Evolutionary conservation across 2,329 filamentous ascomycete species (phyloP).

Genomic region (Stemphylium vesicarium): DNA sequence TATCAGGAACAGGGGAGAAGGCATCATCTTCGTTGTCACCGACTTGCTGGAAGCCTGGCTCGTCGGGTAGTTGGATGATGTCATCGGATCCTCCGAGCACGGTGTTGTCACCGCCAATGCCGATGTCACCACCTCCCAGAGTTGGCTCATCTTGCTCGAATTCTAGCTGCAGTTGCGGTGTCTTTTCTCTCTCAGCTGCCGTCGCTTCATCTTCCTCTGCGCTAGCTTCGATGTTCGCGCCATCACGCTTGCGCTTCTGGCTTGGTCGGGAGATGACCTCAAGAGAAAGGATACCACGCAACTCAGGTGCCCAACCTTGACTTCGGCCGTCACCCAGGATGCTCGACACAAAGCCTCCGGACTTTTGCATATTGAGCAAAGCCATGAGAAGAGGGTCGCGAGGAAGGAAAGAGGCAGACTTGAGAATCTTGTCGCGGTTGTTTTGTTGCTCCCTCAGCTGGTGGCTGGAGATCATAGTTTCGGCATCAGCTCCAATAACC

Average conservation of each 20-base stretch:
- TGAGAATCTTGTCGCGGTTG: conserved; percentile 85
- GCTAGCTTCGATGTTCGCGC: conserved; percentile 80
- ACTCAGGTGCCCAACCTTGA: conserved; percentile 86
- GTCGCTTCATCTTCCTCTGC: conserved; percentile 65
- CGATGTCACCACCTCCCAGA: conserved; percentile 50
- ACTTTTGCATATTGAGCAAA: conserved; percentile 90
- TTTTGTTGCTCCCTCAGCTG: conserved; percentile 87
- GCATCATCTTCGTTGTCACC: conserved; percentile 47
- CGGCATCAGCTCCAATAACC: conserved; percentile 78
- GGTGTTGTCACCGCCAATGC: conserved; percentile 50
- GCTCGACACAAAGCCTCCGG: conserved; percentile 85
- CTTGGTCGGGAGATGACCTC: conserved; percentile 77
- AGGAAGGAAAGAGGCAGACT: conserved; percentile 80
- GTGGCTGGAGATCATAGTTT: conserved; percentile 76
- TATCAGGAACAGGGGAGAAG: conserved; percentile 53
- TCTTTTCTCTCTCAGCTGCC: conserved; percentile 61
- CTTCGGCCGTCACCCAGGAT: conserved; percentile 82
- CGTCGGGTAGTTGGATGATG: conserved; percentile 39
- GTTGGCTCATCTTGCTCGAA: conserved; percentile 58
- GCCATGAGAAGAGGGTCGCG: conserved; percentile 86
- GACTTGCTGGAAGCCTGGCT: conserved; percentile 31
- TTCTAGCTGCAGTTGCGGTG: conserved; percentile 71
- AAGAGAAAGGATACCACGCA: conserved; percentile 89
- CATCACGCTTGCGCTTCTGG: conserved; percentile 94
- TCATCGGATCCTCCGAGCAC: conserved; percentile 35